phyloP scores from a whole-genome alignment of 2,329 filamentous ascomycete genomes.

The Pyrenophora teres region DNA sequence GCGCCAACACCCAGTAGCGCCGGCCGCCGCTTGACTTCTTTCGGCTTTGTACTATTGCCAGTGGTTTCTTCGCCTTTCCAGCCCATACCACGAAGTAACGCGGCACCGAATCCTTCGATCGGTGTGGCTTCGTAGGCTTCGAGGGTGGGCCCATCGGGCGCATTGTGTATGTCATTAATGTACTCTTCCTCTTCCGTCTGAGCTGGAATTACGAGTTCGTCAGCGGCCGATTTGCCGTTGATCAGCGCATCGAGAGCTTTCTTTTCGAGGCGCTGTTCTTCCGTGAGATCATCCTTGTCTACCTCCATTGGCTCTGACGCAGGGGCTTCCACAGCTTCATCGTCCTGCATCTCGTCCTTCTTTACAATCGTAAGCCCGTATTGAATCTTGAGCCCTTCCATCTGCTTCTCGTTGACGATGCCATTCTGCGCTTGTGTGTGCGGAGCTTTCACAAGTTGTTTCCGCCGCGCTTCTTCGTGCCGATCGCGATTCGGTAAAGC shows the following conservation, averaged over 20 bases:
- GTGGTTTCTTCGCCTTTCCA: conserved; percentile 76
- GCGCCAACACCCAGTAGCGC: conserved; percentile 88
- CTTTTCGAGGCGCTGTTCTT: conserved; percentile 56
- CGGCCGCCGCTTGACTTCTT: conserved; percentile 70
- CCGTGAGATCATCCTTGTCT: conserved; percentile 38
- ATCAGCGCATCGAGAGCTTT: conserved; percentile 55
- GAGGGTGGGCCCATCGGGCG: conserved; percentile 75
- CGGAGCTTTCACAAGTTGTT: conserved; percentile 63
- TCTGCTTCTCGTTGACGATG: conserved; percentile 37
- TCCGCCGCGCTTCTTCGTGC: conserved; percentile 59
- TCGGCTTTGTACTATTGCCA: conserved; percentile 62
- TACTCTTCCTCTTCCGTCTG: conserved; percentile 69
- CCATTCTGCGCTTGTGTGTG: conserved; percentile 51
- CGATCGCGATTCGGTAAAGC: conserved; percentile 65
- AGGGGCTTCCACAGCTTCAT: conserved; percentile 7
- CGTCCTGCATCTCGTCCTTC: conserved; percentile 25
- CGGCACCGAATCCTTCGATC: conserved; percentile 92
- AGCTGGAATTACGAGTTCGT: conserved; percentile 47
- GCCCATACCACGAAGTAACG: conserved; percentile 89
- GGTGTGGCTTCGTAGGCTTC: conserved; percentile 88
- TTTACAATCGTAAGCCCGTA: conserved; percentile 61
- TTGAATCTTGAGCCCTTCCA: conserved; percentile 48
- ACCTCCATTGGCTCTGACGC: conserved; percentile 31
- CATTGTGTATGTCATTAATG: conserved; percentile 68
- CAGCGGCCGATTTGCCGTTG: conserved; percentile 44